phyloP scores from a whole-genome alignment of 345 rosid species.

The Gossypioides kirkii region DNA sequence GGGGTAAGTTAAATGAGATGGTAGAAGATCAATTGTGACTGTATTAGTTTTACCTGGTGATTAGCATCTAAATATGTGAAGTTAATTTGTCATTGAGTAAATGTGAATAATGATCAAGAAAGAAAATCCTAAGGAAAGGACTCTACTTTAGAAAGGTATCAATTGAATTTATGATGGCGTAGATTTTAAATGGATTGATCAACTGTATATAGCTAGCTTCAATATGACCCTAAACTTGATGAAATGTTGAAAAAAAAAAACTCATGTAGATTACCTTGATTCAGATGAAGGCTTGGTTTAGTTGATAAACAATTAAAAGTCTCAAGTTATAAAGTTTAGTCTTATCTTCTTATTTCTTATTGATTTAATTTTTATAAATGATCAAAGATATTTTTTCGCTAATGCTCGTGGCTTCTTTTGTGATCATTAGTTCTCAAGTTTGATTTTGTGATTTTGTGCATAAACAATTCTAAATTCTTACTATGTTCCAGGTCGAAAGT shows the following conservation, averaged over 20 bases:
- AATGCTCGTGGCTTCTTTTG: background rate
- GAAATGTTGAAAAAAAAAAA: background rate
- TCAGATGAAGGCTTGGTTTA: background rate
- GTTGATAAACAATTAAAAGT: background rate
- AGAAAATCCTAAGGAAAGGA: background rate
- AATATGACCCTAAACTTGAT: background rate
- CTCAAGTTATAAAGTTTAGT: background rate
- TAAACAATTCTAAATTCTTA: background rate
- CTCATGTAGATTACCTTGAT: background rate
- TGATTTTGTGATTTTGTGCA: background rate
- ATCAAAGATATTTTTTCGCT: background rate
- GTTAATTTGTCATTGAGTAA: background rate
- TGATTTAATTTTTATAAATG: background rate
- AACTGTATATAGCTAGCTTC: background rate
- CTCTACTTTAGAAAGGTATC: background rate
- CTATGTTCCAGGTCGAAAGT: conserved; percentile 61
- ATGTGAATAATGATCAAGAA: background rate
- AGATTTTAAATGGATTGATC: background rate
- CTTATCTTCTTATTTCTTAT: background rate
- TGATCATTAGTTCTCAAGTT: background rate
- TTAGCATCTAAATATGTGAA: background rate
- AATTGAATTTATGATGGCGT: background rate
- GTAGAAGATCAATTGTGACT: too few relatives aligned
- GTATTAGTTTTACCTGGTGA: background rate
- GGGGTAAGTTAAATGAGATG: background rate